Evolutionary conservation across 2,329 filamentous ascomycete species (phyloP), one percentile per base, ranked within the genome.

Genomic region (Aspergillus pseudoglaucus): DNA sequence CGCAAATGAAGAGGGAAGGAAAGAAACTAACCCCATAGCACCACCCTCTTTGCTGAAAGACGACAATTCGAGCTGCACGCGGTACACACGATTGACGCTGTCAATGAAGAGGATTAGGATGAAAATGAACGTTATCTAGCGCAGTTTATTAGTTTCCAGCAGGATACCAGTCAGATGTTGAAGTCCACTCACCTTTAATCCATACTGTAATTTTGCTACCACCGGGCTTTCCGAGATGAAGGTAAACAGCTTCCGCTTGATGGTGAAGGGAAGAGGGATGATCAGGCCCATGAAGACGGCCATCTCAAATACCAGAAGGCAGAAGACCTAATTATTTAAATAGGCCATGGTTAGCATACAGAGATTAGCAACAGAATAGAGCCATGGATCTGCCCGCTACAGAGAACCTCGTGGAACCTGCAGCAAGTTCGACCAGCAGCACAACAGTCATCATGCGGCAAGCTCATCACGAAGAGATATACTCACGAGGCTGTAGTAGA

Each of bases 91-190:
- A 71, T 86, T 87, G 70, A 97, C 90, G 66, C 90, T 95, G 75
- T 98, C 93, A 62, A 97, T 82, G 75, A 98, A 98, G 56, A 98
- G 85, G 56, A 98, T 95, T 50, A 97, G 78, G 64, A 98, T 97
- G 76, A 98, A 98, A 67, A 98, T 91, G 68, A 98, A 98, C 2
- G 90, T 95, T 49, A 98, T 98, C 82, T 85, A 18, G 8, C 10
- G 12, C 7, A 27, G 7, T 39, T 18, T 10, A n/a, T 42, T 30
- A 30, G 25, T 12, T 12, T 15, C 12, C 22, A 25, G 7, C 9
- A 23, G 7, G 3, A 41, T 41, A 41, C 14, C 18, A 23, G 6
- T 14, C 9, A 8, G 9, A 23, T 12, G 20, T 8, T 14, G 18
- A 25, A n/a, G 18, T 8, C 18, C 23, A 15, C 65, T 23, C 69